A percentile compares a stretch with the other conserved stretches of the same genome.
Evolutionary conservation across 2,329 filamentous ascomycete species (phyloP).

Genomic region (Hymenoscyphus fraxineus): DNA sequence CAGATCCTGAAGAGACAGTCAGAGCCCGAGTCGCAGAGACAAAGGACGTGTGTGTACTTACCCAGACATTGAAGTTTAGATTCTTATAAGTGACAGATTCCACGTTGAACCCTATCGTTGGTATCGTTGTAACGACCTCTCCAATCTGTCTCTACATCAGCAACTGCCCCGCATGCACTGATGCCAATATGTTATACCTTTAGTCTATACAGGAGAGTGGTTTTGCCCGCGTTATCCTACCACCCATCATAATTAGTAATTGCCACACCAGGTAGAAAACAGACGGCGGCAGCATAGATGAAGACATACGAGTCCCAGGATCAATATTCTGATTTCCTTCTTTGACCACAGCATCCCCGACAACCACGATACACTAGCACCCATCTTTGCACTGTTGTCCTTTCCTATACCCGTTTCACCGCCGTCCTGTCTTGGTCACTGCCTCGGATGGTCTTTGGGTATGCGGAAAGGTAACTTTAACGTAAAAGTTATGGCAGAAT

Average conservation of each 20-base stretch:
- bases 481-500: neutral
- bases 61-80: conserved; percentile 98
- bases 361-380: conserved; percentile 64
- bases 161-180: neutral
- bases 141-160: conserved; percentile 64
- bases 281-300: neutral
- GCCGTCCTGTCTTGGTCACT: conserved; percentile 18
- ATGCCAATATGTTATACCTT: conserved; percentile 58
- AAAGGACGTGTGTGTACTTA: conserved; percentile 42
- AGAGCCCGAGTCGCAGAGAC: neutral
- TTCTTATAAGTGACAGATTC: conserved; percentile 98
- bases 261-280: neutral
- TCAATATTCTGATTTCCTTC: conserved; percentile 97
- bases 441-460: neutral
- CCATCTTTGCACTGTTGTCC: conserved; percentile 48
- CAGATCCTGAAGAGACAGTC: conserved; percentile 55
- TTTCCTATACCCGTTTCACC: conserved; percentile 14
- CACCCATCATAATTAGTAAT: neutral
- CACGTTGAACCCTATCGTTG: conserved; percentile 98
- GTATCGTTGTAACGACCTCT: conserved; percentile 98
- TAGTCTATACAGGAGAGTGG: conserved; percentile 89
- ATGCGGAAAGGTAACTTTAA: neutral
- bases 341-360: conserved; percentile 79
- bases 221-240: conserved; percentile 98
- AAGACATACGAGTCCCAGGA: conserved; percentile 73